Evolutionary conservation across 768 basidiomycete genomes (phyloP), one percentile per base, ranked within the genome.

Genomic region (Vishniacozyma victoriae): DNA sequence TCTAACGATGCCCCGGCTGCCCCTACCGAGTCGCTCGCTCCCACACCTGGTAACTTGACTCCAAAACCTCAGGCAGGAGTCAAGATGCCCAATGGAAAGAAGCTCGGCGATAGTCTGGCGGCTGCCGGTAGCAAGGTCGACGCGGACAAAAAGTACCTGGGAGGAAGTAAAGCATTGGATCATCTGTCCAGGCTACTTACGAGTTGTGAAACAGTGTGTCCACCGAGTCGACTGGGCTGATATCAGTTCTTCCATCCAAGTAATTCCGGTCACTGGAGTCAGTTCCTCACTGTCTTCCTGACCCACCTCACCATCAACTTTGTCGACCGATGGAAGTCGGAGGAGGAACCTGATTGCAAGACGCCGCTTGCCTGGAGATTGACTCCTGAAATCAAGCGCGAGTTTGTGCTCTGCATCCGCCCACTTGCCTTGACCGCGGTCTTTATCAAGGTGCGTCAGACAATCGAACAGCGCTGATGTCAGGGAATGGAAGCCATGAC

Each of bases 371-470:
- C 82, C 60, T 86, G 87, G 55, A 80, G 87, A 19, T 72, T 93
- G 42, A 91, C 88, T 0, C 77, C 76, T 29, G 71, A 74, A 40
- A 91, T 93, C 82, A 85, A 80, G 62, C 78, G 83, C 41, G 87
- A 92, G 64, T 80, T 93, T 16, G 87, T 90, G 16, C 83, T 86
- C 55, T 83, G 81, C 19, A 75, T 91, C 29, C 75, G 87, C 49
- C 90, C 88, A 0, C 85, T 91, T 13, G 81, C 83, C 0, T 75
- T 93, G 23, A 77, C 91, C n/a, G 83, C 87, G 2, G 89, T 91
- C 80, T 93, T 92, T 74, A 87, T 85, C 7, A 85, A 85, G 62
- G 70, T 68, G 24, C 50, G 62, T 36, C 1, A 24, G 16, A 5
- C 26, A 4, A 31, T 9, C 39, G 52, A 22, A 41, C 18, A 14